These are phyloP conservation scores for Nakaseomyces nivariensis DNA, from an alignment of 1,139 yeast species.

Conservation along the genomic window DNA sequence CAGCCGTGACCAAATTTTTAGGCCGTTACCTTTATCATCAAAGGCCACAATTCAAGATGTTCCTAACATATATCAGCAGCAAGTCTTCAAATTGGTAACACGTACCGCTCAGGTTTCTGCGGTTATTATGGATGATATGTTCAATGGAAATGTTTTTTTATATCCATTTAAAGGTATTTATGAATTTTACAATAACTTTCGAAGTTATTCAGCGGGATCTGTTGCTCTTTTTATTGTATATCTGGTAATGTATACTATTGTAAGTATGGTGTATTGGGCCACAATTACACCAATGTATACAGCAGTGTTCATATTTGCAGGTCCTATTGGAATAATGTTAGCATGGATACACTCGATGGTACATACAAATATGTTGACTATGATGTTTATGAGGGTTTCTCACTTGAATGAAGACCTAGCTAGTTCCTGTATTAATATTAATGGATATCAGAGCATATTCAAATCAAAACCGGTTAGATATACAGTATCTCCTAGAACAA, in stretches of 20 bases:
- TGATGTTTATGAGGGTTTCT: conserved; percentile 25
- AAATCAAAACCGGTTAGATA: conserved; percentile 18
- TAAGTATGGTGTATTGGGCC: conserved; percentile 21
- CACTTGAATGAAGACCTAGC: conserved; percentile 17
- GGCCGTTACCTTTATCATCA: conserved; percentile 13
- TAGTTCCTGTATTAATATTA: conserved; percentile 9
- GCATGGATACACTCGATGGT: conserved; percentile 23
- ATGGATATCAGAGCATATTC: conserved; percentile 8
- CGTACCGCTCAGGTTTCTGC: conserved; percentile 10
- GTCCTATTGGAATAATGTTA: conserved; percentile 24
- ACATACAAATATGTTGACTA: conserved; percentile 25
- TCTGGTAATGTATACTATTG: conserved; percentile 13
- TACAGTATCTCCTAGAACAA: conserved; percentile 19
- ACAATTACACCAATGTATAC: conserved; percentile 27
- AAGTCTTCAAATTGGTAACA: conserved; percentile 7
- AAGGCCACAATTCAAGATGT: conserved; percentile 8
- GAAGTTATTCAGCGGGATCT: conserved; percentile 12
- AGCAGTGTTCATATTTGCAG: conserved; percentile 22
- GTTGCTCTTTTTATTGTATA: conserved; percentile 14
- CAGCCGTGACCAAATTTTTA: conserved; percentile 18
- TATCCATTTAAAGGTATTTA: conserved; percentile 22
- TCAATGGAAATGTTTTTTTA: conserved; percentile 16
- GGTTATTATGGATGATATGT: conserved; percentile 19
- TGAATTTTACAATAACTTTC: conserved; percentile 12
- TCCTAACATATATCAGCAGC: conserved; percentile 10